These are phyloP conservation scores for Pulveroboletus sp. DNA, from an alignment of 768 basidiomycete genomes.

Conservation along the genomic window DNA sequence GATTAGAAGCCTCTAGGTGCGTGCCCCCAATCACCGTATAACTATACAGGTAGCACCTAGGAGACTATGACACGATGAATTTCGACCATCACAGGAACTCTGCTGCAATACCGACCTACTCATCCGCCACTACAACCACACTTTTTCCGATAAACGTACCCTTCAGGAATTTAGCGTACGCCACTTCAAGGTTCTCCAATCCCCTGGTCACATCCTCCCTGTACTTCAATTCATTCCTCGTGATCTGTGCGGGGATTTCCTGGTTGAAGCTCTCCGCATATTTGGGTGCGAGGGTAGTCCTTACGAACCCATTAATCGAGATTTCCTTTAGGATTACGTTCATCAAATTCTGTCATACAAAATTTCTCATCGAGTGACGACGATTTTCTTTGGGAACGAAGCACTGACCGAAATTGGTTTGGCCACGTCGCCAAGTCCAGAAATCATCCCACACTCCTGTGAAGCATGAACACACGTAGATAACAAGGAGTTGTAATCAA, in stretches of 20 bases:
- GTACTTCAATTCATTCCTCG: slow-evolving; percentile 44
- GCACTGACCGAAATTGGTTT: slow-evolving; percentile 1
- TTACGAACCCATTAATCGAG: slow-evolving; percentile 45
- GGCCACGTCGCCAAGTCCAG: not conserved
- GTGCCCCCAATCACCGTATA: not conserved
- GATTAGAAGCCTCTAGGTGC: too few relatives aligned
- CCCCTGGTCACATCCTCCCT: slow-evolving; percentile 45
- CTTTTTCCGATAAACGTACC: slow-evolving; percentile 10
- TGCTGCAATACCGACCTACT: not conserved
- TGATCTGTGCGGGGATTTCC: slow-evolving; percentile 38
- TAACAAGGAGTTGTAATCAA: not conserved
- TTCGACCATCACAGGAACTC: not conserved
- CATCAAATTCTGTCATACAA: slow-evolving; percentile 31
- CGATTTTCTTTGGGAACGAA: not conserved
- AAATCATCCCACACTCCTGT: slow-evolving; percentile 33
- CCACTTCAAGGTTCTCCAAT: slow-evolving; percentile 32
- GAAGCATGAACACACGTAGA: not conserved
- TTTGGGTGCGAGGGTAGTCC: slow-evolving; percentile 27
- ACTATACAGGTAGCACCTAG: too few relatives aligned
- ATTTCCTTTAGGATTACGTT: slow-evolving; percentile 40
- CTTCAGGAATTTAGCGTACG: slow-evolving; percentile 6
- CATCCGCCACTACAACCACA: slow-evolving; percentile 3
- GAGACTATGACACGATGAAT: too few relatives aligned
- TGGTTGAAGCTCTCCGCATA: slow-evolving; percentile 41
- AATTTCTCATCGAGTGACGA: not conserved